phyloP scores from a whole-genome alignment of 805 yeast genomes.

The Metschnikowia koreensis region DNA sequence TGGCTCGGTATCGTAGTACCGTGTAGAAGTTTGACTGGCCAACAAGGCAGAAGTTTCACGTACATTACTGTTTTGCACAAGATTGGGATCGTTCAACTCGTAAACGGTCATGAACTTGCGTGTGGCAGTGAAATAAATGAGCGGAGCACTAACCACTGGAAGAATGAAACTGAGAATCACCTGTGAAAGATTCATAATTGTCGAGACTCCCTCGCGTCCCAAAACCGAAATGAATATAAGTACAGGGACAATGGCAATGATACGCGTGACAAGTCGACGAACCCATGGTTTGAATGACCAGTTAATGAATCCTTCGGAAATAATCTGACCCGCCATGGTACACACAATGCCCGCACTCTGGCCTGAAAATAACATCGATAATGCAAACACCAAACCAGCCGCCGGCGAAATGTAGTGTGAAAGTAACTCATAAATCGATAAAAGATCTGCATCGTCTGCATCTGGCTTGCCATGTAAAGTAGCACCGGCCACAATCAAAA shows the following conservation, averaged over 20 bases:
- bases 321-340: constrained; percentile 49
- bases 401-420: constrained; percentile 44
- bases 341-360: constrained; percentile 50
- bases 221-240: constrained; percentile 34
- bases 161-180: constrained; percentile 44
- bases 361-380: constrained; percentile 46
- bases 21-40: constrained; percentile 7
- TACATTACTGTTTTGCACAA: neutral
- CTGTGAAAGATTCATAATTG: constrained; percentile 45
- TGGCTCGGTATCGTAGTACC: constrained; percentile 7
- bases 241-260: constrained; percentile 43
- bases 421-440: constrained; percentile 45
- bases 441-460: constrained; percentile 45
- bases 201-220: constrained; percentile 46
- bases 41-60: constrained; percentile 11
- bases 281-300: constrained; percentile 46
- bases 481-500: constrained; percentile 44
- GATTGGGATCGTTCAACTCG: constrained; percentile 17
- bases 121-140: constrained; percentile 43
- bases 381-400: constrained; percentile 44
- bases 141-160: constrained; percentile 45
- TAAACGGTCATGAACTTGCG: constrained; percentile 41
- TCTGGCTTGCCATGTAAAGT: constrained; percentile 43
- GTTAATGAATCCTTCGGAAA: constrained; percentile 45
- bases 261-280: constrained; percentile 40